These are phyloP conservation scores for Zasmidium citrigriseum DNA, from an alignment of 2,329 filamentous ascomycete genomes.

Conservation along the genomic window DNA sequence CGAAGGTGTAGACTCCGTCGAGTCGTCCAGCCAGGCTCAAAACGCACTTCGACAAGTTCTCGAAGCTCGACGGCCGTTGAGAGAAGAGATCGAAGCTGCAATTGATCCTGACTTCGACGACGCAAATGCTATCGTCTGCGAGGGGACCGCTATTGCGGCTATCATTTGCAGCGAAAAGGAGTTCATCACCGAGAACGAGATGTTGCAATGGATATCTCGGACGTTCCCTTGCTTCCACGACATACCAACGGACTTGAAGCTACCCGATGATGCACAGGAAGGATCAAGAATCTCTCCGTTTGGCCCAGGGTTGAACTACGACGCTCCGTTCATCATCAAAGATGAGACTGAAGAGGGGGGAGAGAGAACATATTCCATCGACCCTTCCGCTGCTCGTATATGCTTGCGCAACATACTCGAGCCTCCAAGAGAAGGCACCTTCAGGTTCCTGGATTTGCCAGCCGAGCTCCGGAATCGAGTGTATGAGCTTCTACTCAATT, in stretches of 20 bases:
- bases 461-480: not conserved
- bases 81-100: not conserved
- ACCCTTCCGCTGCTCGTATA: not conserved
- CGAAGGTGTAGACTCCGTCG: too few species aligned
- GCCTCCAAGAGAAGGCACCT: not conserved
- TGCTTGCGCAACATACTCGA: not conserved
- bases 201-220: not conserved
- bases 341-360: not conserved
- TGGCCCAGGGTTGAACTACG: not conserved
- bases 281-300: not conserved
- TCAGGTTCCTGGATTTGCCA: not conserved
- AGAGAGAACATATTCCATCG: not conserved
- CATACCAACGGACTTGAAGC: too few species aligned
- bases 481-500: not conserved
- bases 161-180: not conserved
- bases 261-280: too few species aligned
- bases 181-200: not conserved
- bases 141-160: too few species aligned
- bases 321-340: not conserved
- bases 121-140: too few species aligned
- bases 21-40: too few species aligned
- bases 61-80: not conserved
- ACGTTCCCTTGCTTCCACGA: not conserved
- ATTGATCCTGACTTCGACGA: too few species aligned
- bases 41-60: too few species aligned